A percentile compares a stretch with the other conserved stretches of the same genome.
These are phyloP conservation scores for Alternaria panax DNA, from an alignment of 2,329 filamentous ascomycete genomes.

Conservation along the genomic window DNA sequence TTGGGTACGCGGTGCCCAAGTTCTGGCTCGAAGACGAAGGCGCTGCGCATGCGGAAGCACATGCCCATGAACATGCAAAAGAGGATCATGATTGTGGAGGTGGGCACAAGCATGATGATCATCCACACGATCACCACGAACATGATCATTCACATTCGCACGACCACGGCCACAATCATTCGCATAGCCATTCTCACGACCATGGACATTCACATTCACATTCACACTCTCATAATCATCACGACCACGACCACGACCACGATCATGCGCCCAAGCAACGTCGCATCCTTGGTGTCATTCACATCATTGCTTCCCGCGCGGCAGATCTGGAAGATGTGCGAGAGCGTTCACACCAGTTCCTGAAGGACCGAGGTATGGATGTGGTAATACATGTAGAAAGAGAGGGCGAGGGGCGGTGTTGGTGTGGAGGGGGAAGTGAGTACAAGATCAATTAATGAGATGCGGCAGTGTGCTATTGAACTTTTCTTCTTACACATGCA, in stretches of 20 bases:
- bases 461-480: not conserved
- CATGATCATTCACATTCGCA: constrained; percentile 24
- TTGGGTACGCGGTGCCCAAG: constrained; percentile 83
- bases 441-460: constrained; percentile 7
- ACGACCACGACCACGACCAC: constrained; percentile 49
- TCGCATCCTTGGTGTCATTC: constrained; percentile 81
- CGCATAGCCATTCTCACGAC: constrained; percentile 21
- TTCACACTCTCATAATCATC: constrained; percentile 12
- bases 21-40: constrained; percentile 87
- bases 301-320: constrained; percentile 76
- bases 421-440: constrained; percentile 62
- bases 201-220: constrained; percentile 27
- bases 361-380: constrained; percentile 76
- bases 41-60: constrained; percentile 50
- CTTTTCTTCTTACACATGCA: not conserved
- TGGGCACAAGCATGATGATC: constrained; percentile 38
- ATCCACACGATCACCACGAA: constrained; percentile 29
- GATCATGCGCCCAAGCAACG: constrained; percentile 39
- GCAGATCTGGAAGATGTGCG: constrained; percentile 84
- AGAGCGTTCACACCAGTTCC: constrained; percentile 75
- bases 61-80: constrained; percentile 44
- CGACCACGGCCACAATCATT: constrained; percentile 44
- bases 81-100: constrained; percentile 40
- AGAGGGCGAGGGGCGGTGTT: constrained; percentile 75
- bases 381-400: constrained; percentile 87